Evolutionary conservation across 495 filamentous ascomycete species (phyloP), one percentile per base, ranked within the genome.

Genomic region (Platismatia glauca): DNA sequence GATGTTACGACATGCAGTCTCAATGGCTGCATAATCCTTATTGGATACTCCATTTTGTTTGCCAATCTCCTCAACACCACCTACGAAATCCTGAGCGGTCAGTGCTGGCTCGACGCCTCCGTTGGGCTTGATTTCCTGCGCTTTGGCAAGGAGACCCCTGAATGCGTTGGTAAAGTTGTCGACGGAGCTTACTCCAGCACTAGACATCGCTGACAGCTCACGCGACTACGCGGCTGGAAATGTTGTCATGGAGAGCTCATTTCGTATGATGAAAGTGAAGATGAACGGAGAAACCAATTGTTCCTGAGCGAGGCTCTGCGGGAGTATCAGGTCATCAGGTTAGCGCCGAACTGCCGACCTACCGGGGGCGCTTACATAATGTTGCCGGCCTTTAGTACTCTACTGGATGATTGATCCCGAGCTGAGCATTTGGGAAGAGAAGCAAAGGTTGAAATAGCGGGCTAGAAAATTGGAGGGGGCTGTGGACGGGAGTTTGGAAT

Each of bases 81-180:
- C 69, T 16, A 72, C 61, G 16, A 78, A 55, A 37, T 74, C 55
- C 48, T 58, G 72, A 64, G 87, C 82, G 18, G 81, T 82, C 69
- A 98, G 78, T 13, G 89, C 83, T 33, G 90, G 91, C 66, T 97
- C 90, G 65, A 96, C 85, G 18, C 82, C 78, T 35, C 78, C 75
- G 64, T 80, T 78, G 4, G 79, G 77, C 74, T 95, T 95, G 60
- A 86, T 71, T 38, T 79, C 66, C 48, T 81, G 78, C 64, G 89
- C 89, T 66, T 78, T 82, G 39, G 77, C 70, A 52, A 96, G 77
- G 34, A 95, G 82, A 38, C 79, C 71, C 57, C 81, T 74, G 18
- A 96, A 75, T 39, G 85, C 74, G 39, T 66, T 66, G 60, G 74
- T 79, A 66, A 86, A 84, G 35, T 76, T 72, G 33, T 74, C 78